Evolutionary conservation across 768 basidiomycete genomes (phyloP).

Genomic region (Podaxis sp.): DNA sequence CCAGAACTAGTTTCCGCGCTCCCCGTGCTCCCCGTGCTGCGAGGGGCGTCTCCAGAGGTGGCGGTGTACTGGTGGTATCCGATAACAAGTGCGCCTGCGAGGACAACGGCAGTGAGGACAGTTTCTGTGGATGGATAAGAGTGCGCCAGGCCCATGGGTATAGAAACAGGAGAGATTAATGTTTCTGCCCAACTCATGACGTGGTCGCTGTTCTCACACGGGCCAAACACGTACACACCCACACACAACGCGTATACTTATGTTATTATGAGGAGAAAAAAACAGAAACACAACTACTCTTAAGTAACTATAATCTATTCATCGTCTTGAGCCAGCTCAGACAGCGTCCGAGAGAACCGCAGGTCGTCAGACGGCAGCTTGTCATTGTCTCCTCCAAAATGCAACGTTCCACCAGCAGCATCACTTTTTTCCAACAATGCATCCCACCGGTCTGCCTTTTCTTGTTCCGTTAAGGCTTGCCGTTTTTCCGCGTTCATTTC

Average conservation of each 20-base stretch:
- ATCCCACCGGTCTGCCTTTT: conserved; percentile 74
- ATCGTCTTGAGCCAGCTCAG: conserved; percentile 16
- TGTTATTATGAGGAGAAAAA: neutral
- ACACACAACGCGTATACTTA: conserved; percentile 11
- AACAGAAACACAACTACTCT: neutral
- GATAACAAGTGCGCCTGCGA: conserved; percentile 41
- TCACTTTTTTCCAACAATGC: conserved; percentile 66
- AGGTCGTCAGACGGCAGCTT: conserved; percentile 23
- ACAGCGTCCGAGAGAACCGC: conserved; percentile 14
- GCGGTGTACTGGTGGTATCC: conserved; percentile 33
- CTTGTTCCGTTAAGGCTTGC: conserved; percentile 55
- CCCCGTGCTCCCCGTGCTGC: conserved; percentile 13
- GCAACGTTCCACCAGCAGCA: conserved; percentile 72
- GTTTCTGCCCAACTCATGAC: neutral
- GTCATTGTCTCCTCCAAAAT: conserved; percentile 40
- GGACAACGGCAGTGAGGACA: conserved; percentile 35
- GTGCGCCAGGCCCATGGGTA: conserved; percentile 40
- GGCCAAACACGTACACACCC: conserved; percentile 12
- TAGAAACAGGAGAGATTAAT: neutral
- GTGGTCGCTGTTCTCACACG: conserved; percentile 12
- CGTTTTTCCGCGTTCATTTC: conserved; percentile 38
- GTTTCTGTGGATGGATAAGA: conserved; percentile 33
- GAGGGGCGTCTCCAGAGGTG: neutral
- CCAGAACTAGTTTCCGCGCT: conserved; percentile 1
- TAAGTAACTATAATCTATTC: neutral